phyloP scores from a whole-genome alignment of 495 filamentous ascomycete species.

The Amorphotheca resinae region DNA sequence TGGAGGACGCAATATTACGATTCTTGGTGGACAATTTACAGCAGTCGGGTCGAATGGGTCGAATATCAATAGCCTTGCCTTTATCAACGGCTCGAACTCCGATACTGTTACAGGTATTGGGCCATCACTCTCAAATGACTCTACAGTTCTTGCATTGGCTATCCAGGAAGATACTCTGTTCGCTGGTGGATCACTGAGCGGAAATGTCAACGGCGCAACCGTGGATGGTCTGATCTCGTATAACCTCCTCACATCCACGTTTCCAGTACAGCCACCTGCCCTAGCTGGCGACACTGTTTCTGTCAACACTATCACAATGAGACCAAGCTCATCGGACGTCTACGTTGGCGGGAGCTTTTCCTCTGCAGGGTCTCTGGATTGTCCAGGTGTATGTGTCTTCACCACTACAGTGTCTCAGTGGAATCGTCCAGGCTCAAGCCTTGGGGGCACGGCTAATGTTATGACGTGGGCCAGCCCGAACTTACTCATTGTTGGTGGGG shows the following conservation, averaged over 20 bases:
- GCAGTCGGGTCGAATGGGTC: slow-evolving; percentile 58
- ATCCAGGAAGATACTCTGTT: slow-evolving; percentile 59
- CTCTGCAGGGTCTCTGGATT: slow-evolving; percentile 70
- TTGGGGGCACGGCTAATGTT: slow-evolving; percentile 54
- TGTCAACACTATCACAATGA: slow-evolving; percentile 61
- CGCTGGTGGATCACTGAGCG: slow-evolving; percentile 69
- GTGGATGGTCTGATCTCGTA: slow-evolving; percentile 72
- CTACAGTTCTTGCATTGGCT: slow-evolving; percentile 60
- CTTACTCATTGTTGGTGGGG: slow-evolving; percentile 62
- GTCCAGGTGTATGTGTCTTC: slow-evolving; percentile 69
- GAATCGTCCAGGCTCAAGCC: slow-evolving; percentile 57
- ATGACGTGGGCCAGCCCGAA: slow-evolving; percentile 64
- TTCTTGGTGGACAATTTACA: slow-evolving; percentile 80
- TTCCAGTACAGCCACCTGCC: slow-evolving; percentile 54
- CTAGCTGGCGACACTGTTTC: slow-evolving; percentile 54
- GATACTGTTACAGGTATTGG: slow-evolving; percentile 59
- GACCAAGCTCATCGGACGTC: slow-evolving; percentile 54
- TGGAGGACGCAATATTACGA: slow-evolving; percentile 62
- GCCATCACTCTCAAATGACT: slow-evolving; percentile 51
- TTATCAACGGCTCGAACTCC: slow-evolving; percentile 48
- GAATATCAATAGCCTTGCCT: slow-evolving; percentile 59
- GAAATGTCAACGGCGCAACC: slow-evolving; percentile 44
- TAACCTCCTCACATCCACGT: slow-evolving; percentile 51
- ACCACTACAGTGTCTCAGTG: slow-evolving; percentile 56
- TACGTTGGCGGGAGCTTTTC: slow-evolving; percentile 80